Conservation (phyloP, 2,329 filamentous ascomycete species). For the Cercospora sp. region DNA sequence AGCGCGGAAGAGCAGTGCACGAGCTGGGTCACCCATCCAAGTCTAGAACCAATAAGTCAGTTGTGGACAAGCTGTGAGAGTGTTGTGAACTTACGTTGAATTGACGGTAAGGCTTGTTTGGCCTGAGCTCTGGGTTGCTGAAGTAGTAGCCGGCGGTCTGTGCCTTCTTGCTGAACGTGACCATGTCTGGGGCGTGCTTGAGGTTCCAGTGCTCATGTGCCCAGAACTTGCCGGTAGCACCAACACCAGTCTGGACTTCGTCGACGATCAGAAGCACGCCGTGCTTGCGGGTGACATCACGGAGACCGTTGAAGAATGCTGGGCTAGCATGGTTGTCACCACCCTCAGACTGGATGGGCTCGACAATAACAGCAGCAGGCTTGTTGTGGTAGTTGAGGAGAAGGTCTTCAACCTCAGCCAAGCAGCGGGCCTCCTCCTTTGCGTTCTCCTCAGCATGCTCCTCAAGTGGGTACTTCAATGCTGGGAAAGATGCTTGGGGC, state of each 20-base stretch:
- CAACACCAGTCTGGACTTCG: conserved; percentile 91
- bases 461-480: conserved; percentile 82
- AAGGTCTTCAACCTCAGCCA: conserved; percentile 79
- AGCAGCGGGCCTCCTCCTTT: conserved; percentile 75
- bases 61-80: not conserved
- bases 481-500: conserved; percentile 85
- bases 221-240: conserved; percentile 93
- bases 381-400: conserved; percentile 77
- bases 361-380: conserved; percentile 78
- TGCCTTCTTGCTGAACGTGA: conserved; percentile 94
- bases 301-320: conserved; percentile 81
- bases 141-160: conserved; percentile 94
- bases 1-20: conserved; percentile 79
- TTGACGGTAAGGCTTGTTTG: conserved; percentile 92
- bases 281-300: conserved; percentile 74
- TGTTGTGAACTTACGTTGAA: conserved; percentile 63
- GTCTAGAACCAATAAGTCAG: conserved; percentile 24
- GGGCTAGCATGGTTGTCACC: conserved; percentile 92
- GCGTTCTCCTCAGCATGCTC: conserved; percentile 77
- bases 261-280: conserved; percentile 85
- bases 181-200: conserved; percentile 78
- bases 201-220: conserved; percentile 95
- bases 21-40: conserved; percentile 91
- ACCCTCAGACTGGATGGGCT: conserved; percentile 91
- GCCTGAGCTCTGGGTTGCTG: conserved; percentile 73